phyloP scores from a whole-genome alignment of 495 filamentous ascomycete species.

The Tetracladium marchalianum region DNA sequence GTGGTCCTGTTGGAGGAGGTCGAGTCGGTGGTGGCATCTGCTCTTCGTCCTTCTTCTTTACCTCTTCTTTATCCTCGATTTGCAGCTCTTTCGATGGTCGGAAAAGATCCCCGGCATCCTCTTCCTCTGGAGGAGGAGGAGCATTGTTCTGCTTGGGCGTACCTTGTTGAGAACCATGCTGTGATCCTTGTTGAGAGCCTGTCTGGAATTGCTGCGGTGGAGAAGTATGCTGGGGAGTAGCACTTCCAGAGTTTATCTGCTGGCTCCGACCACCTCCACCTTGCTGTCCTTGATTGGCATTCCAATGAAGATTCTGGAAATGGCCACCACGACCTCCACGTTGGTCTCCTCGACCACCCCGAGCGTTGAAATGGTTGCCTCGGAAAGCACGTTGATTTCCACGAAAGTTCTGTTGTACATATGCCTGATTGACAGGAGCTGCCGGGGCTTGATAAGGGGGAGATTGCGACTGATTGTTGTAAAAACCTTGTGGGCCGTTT shows the following conservation, averaged over 20 bases:
- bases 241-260: slow-evolving; percentile 24
- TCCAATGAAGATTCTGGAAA: slow-evolving; percentile 56
- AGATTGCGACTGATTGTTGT: slow-evolving; percentile 44
- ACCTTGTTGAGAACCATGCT: slow-evolving; percentile 16
- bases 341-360: slow-evolving; percentile 20
- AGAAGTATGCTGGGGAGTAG: slow-evolving; percentile 19
- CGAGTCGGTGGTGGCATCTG: slow-evolving; percentile 35
- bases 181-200: slow-evolving; percentile 15
- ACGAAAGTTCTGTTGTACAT: slow-evolving; percentile 28
- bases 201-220: slow-evolving; percentile 17
- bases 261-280: slow-evolving; percentile 33
- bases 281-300: slow-evolving; percentile 19
- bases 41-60: slow-evolving; percentile 31
- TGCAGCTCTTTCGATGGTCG: slow-evolving; percentile 53
- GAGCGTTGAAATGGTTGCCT: slow-evolving; percentile 22
- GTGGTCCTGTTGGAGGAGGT: slow-evolving; percentile 38
- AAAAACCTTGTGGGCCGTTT: slow-evolving; percentile 36
- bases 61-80: slow-evolving; percentile 46
- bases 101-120: slow-evolving; percentile 52
- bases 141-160: slow-evolving; percentile 22
- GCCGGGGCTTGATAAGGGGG: slow-evolving; percentile 39
- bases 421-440: slow-evolving; percentile 41
- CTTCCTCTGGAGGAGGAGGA: slow-evolving; percentile 12
- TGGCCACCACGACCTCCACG: slow-evolving; percentile 32
- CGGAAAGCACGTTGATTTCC: slow-evolving; percentile 22